Base-by-base conservation (phyloP, 2,329 filamentous ascomycete species). In the Leptographium radiaticola region DNA sequence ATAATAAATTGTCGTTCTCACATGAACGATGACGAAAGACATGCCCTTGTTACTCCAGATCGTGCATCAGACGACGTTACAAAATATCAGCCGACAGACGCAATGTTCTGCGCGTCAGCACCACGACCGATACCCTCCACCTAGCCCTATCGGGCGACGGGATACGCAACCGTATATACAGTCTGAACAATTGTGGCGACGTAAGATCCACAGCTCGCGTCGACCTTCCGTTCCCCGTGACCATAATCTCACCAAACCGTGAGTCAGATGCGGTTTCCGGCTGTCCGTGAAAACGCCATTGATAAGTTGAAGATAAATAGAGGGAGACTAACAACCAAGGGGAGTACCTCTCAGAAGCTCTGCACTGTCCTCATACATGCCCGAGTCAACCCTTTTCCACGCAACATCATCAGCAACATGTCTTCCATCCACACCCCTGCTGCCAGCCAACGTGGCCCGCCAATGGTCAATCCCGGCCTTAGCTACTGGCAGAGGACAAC, bases 401-500 rank as follows among this genome's bases (percentile, higher is more conserved):
- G 4, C 36, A 42, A 42, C 8, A 8, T n/a, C 40, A 18, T 8
- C 40, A 3, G 13, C 40, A 18, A 42, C 13, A 42, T 42, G 40
- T 2, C 40, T 42, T 42, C 40, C n/a, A 18, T 15, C 40, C 6
- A 7, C 10, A 38, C 15, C 36, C 36, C 36, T 38, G 15, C 12
- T 2, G 8, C 40, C n/a, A 42, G 40, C 8, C 12, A 10, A 11
- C 40, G 40, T 3, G 40, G 56, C 39, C 54, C 56, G 9, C 58
- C 58, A 12, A 42, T 58, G 40, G 42, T 39, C 40, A 51, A 57
- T 16, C 56, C 58, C 6, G 56, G 57, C 40, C 49, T 59, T 12
- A 56, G 54, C 15, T 57, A 70, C 58, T 75, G 71, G 72, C 72
- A 74, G 52, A 65, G 66, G 48, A 73, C 69, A 4, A 73, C 71